Base-by-base conservation (phyloP, 2,329 filamentous ascomycete species). In the Colletotrichum musicola region DNA sequence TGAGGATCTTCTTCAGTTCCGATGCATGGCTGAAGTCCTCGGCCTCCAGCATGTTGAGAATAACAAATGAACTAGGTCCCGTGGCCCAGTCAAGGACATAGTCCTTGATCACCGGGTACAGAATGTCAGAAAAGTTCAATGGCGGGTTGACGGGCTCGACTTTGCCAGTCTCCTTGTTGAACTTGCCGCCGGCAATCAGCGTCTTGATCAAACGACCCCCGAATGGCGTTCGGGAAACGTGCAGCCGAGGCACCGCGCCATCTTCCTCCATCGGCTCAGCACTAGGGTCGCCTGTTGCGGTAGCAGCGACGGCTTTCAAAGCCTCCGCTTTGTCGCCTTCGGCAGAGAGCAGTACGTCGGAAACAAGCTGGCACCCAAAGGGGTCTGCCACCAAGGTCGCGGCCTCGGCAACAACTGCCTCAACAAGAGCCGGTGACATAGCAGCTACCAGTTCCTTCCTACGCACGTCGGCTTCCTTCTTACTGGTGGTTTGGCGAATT, bases 161-260 rank as follows among this genome's bases (percentile, higher is more conserved):
- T 64, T 86, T 89, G 80, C 94, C 94, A 2, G 89, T 86, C 50
- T 86, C 86, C 69, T 89, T 89, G 80, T 98, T 94, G 77, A 93
- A 99, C 66, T 90, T 90, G 27, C 97, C 96, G 49, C 96, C 96
- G 62, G 94, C 91, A 25, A 98, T 94, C 7, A 99, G 87, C 0
- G 92, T 92, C 83, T 97, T 98, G 75, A 98, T 87, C 90, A 98
- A 92, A 68, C 94, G 91, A 16, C 93, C 94, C 47, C 90, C 92
- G 73, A 85, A 86, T 0, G 89, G 77, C 44, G 87, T 86, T 74
- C 87, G 83, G 27, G 89, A 87, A 63, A 92, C 84, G 76, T 94
- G 91, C 6, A 58, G 16, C 16, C 46, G 62, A 12, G 62, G 20
- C 6, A 55, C 20, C 18, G 63, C 25, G 44, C 58, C 57, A 25